Evolutionary conservation across 2,329 filamentous ascomycete genomes (phyloP).

Genomic region (Xylariaceae sp.): DNA sequence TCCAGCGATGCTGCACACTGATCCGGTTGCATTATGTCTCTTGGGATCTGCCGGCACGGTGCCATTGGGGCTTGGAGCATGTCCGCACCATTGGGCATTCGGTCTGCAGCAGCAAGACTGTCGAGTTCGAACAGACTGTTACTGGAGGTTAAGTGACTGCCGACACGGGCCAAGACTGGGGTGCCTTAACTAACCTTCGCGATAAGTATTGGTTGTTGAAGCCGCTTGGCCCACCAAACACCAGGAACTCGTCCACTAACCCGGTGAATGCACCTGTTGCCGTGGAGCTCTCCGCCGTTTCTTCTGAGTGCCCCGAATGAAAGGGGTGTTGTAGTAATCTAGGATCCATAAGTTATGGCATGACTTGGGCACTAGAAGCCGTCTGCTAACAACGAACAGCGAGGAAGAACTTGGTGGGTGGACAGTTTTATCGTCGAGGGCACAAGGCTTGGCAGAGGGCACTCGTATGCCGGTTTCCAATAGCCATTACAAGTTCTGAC

Average conservation of each 20-base stretch:
- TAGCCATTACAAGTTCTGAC: too few species aligned
- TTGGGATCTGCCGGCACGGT: slow-evolving; percentile 1
- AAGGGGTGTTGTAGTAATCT: slow-evolving; percentile 8
- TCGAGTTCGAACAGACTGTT: slow-evolving; percentile 10
- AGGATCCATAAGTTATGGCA: slow-evolving; percentile 13
- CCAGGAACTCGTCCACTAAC: slow-evolving; percentile 11
- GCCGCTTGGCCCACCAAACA: slow-evolving; percentile 11
- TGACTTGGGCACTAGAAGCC: too few species aligned
- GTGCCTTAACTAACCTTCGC: slow-evolving; percentile 7
- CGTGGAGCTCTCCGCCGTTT: slow-evolving; percentile 2
- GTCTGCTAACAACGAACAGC: slow-evolving; percentile 2
- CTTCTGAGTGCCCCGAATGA: slow-evolving; percentile 5
- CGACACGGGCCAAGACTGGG: background rate
- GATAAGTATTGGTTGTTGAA: slow-evolving; percentile 9
- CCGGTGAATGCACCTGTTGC: slow-evolving; percentile 8
- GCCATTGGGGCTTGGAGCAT: slow-evolving; percentile 1
- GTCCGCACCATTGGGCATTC: slow-evolving; percentile 3
- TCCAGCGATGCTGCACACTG: slow-evolving; percentile 2
- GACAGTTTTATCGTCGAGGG: background rate
- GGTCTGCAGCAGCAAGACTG: slow-evolving; percentile 1
- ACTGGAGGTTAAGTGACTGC: slow-evolving; percentile 4
- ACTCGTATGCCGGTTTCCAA: too few species aligned
- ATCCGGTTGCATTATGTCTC: slow-evolving; percentile 1
- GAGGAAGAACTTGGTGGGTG: slow-evolving; percentile 2
- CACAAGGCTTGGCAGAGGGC: too few species aligned